phyloP scores from a whole-genome alignment of 768 basidiomycete genomes.

The Trametes cinnabarina region DNA sequence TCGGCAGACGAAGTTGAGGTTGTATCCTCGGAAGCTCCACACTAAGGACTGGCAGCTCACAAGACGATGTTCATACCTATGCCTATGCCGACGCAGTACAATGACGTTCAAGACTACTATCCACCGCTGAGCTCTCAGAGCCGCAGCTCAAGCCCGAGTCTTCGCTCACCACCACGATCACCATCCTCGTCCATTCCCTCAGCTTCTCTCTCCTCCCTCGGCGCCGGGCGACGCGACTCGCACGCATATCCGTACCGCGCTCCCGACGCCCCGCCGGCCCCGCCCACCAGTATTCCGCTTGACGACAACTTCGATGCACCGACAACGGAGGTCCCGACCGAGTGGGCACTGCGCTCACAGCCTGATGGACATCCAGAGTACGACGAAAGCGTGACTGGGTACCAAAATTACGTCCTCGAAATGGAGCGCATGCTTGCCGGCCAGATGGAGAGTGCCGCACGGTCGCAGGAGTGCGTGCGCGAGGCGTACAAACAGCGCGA shows the following conservation, averaged over 20 bases:
- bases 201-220: not conserved
- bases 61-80: not conserved
- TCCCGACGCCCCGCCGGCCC: constrained; percentile 8
- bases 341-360: constrained; percentile 19
- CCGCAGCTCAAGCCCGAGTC: not conserved
- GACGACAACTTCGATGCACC: constrained; percentile 31
- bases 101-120: constrained; percentile 6
- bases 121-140: not conserved
- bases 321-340: constrained; percentile 29
- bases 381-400: constrained; percentile 29
- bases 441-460: constrained; percentile 19
- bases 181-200: not conserved
- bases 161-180: not conserved
- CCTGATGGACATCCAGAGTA: constrained; percentile 22
- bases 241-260: constrained; percentile 12
- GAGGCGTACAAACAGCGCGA: not conserved
- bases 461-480: constrained; percentile 13
- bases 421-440: constrained; percentile 30
- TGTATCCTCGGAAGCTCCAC: not conserved
- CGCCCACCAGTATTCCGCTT: constrained; percentile 25
- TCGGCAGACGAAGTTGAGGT: not conserved
- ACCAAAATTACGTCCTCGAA: constrained; percentile 30
- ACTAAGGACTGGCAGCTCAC: not conserved
- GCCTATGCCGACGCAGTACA: not conserved
- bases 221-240: constrained; percentile 10